These are phyloP conservation scores for Diaporthe sp. DNA, from an alignment of 2,329 filamentous ascomycete genomes.

Conservation along the genomic window DNA sequence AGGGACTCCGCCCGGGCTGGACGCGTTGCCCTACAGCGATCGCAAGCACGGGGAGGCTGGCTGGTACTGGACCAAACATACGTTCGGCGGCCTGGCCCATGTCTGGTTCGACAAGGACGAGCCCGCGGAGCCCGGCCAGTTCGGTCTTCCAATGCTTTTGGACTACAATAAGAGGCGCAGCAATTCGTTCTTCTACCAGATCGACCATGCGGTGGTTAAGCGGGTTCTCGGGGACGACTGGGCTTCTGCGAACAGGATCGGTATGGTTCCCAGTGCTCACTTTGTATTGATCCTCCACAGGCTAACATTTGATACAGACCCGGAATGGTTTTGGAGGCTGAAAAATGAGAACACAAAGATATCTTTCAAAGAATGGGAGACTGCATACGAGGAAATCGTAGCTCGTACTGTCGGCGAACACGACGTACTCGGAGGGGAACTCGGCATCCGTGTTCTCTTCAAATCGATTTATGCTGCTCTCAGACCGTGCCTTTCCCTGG, in stretches of 20 bases:
- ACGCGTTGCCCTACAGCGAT: not conserved
- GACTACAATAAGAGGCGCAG: not conserved
- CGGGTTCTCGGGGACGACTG: not conserved
- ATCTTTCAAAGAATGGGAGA: not conserved
- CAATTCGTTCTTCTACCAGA: not conserved
- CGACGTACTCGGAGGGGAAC: not conserved
- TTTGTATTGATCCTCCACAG: not conserved
- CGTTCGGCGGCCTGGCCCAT: constrained; percentile 6
- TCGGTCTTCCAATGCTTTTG: not conserved
- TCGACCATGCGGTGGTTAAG: not conserved
- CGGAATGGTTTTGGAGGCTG: not conserved
- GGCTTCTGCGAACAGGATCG: not conserved
- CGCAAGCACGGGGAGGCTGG: not conserved
- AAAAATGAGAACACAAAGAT: not conserved
- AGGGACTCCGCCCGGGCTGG: not conserved
- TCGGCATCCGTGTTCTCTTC: not conserved
- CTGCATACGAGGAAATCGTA: not conserved
- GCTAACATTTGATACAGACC: not conserved
- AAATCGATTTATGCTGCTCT: no score
- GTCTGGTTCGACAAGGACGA: not conserved
- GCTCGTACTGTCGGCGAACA: not conserved
- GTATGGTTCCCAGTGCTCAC: not conserved
- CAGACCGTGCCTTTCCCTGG: no score
- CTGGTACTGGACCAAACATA: not conserved
- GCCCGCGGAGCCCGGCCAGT: not conserved